Conservation (phyloP, 2,329 filamentous ascomycete species). For the Ploettnerulaceae sp. region DNA sequence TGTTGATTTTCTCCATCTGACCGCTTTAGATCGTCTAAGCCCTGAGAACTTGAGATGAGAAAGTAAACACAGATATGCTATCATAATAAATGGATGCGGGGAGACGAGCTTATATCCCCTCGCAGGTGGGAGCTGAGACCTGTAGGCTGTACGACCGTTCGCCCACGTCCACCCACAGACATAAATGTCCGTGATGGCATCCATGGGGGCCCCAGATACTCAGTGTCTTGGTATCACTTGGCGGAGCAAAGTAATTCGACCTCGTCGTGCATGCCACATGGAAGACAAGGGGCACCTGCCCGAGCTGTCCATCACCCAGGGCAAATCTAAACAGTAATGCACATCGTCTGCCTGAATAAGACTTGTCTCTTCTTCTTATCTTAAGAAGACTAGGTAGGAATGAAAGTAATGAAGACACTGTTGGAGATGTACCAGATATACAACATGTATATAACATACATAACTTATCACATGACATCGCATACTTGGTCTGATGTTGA, state of each 20-base stretch:
- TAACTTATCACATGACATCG: neutral
- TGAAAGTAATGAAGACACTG: neutral
- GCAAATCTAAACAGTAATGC: neutral
- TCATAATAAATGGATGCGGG: neutral
- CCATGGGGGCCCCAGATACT: slow-evolving; percentile 11
- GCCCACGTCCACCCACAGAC: slow-evolving; percentile 10
- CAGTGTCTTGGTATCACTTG: slow-evolving; percentile 3
- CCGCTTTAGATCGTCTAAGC: neutral
- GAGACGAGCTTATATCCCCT: slow-evolving; percentile 9
- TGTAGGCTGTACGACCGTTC: slow-evolving; percentile 4
- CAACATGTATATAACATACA: neutral
- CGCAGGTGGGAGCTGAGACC: neutral
- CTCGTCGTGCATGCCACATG: slow-evolving; percentile 1
- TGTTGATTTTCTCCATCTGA: slow-evolving; percentile 9
- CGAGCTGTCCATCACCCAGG: neutral
- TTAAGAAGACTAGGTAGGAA: too few species aligned
- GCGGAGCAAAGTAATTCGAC: slow-evolving; percentile 4
- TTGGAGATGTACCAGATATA: neutral
- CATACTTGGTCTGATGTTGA: neutral
- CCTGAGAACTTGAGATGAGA: neutral
- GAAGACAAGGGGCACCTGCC: slow-evolving; percentile 2
- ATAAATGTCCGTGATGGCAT: slow-evolving; percentile 5
- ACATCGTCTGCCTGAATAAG: neutral
- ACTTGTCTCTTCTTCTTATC: neutral
- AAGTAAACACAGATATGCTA: neutral